Base-by-base conservation (phyloP, 2,329 filamentous ascomycete species). In the Colletotrichum sp. region DNA sequence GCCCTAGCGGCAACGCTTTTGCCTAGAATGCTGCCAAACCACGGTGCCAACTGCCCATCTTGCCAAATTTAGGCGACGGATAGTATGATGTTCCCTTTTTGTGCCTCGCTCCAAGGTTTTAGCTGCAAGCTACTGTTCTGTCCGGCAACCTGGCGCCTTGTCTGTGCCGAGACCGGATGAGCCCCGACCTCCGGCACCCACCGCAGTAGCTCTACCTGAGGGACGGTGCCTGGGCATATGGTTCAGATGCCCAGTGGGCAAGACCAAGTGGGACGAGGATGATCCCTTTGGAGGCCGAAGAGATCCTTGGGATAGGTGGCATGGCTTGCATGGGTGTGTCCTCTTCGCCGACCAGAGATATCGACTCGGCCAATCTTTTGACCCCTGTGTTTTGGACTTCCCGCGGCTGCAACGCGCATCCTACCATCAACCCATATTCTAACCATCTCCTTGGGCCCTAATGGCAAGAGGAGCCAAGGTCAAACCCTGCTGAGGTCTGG, bases 101-200 rank as follows among this genome's bases (percentile, higher is more conserved):
- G 63, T 67, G 32, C 21, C 21, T 48, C 55, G 43, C 57, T 57
- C 24, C 43, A 30, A 60, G 43, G 74, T 74, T 69, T 76, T 76
- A 65, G 70, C 74, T 73, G 74, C 70, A 64, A 73, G 64, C 74
- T 69, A 76, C 64, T 48, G 30, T 69, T 28, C 69, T 75, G 70
- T 28, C 65, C 59, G 74, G 64, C 64, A 36, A 64, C 52, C 34
- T 73, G 70, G 74, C 74, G 72, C 48, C 43, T 24, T 65, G 70
- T 73, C 65, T 65, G 70, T 76, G 74, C 74, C 70, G 65, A 76
- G 74, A 74, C 70, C 64, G 36, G 74, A 74, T 65, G 74, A 68
- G 70, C 65, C 70, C 57, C 69, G 70, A 73, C 70, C 70, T 73
- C 55, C 64, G 48, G 48, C 65, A 48, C 21, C 24, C 74, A 66